phyloP scores from a whole-genome alignment of 2,329 filamentous ascomycete species.

The Trichoderma harzianum region DNA sequence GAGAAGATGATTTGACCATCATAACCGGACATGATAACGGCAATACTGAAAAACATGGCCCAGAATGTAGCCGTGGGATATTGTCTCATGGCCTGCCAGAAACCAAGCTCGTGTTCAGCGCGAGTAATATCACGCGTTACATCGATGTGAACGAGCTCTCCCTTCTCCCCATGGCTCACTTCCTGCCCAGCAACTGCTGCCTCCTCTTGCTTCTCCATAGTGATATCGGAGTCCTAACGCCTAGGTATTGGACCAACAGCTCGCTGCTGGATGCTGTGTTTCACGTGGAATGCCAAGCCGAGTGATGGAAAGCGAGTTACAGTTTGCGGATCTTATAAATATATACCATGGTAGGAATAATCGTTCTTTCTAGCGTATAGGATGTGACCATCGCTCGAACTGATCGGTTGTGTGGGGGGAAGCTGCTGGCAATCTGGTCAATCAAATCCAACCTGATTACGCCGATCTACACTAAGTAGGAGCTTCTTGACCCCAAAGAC shows the following conservation, averaged over 20 bases:
- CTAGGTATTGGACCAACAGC: neutral
- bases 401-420: neutral
- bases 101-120: slow-evolving; percentile 27
- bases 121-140: slow-evolving; percentile 25
- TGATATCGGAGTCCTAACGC: neutral
- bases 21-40: slow-evolving; percentile 32
- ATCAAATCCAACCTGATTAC: neutral
- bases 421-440: neutral
- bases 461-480: neutral
- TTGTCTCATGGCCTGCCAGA: slow-evolving; percentile 29
- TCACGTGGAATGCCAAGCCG: neutral
- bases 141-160: slow-evolving; percentile 19
- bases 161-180: neutral
- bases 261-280: neutral
- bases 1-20: slow-evolving; percentile 39
- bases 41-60: slow-evolving; percentile 30
- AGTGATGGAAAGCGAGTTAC: neutral
- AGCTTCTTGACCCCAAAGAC: neutral
- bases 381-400: neutral
- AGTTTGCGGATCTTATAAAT: neutral
- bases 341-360: neutral
- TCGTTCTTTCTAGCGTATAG: neutral
- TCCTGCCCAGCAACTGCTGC: neutral
- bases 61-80: slow-evolving; percentile 39
- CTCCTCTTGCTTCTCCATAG: slow-evolving; percentile 4